phyloP scores from a whole-genome alignment of 1,284 basidiomycete species.

The Malassezia arunalokei region DNA sequence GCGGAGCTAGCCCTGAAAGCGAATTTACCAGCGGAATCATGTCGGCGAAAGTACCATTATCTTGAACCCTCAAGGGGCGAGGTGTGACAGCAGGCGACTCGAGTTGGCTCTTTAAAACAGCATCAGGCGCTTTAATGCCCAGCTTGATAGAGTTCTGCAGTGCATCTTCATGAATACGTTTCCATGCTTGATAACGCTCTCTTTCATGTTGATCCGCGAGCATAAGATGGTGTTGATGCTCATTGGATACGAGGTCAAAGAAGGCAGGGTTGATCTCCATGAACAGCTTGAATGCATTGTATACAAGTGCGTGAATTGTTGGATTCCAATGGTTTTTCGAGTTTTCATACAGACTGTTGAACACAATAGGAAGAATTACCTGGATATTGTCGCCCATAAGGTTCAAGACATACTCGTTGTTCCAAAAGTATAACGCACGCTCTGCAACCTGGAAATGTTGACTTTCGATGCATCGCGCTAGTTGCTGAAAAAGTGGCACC shows the following conservation, averaged over 20 bases:
- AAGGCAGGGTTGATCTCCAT: constrained; percentile 98
- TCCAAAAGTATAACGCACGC: constrained; percentile 46
- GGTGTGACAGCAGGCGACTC: neutral
- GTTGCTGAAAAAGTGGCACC: constrained; percentile 81
- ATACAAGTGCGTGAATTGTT: constrained; percentile 99
- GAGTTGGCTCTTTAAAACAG: neutral
- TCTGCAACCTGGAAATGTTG: constrained; percentile 81
- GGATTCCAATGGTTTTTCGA: constrained; percentile 97
- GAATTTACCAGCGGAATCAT: constrained; percentile 8
- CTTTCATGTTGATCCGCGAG: constrained; percentile 33
- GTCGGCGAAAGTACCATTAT: constrained; percentile 1
- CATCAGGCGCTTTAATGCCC: constrained; percentile 25
- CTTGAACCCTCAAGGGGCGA: neutral
- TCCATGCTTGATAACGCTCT: constrained; percentile 40
- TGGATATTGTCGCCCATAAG: constrained; percentile 93
- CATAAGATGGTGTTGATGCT: constrained; percentile 71
- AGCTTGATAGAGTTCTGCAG: constrained; percentile 32
- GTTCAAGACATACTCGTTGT: constrained; percentile 99
- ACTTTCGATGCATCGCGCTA: constrained; percentile 92
- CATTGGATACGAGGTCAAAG: constrained; percentile 85
- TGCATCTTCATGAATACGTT: constrained; percentile 30
- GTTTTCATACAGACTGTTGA: constrained; percentile 92
- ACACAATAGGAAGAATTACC: constrained; percentile 84
- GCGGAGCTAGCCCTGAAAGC: constrained; percentile 10
- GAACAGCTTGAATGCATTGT: constrained; percentile 93